Evolutionary conservation across 139 green algal genomes (phyloP), one percentile per base, ranked within the genome.

Genomic region (Limnomonas spitsbergensis): DNA sequence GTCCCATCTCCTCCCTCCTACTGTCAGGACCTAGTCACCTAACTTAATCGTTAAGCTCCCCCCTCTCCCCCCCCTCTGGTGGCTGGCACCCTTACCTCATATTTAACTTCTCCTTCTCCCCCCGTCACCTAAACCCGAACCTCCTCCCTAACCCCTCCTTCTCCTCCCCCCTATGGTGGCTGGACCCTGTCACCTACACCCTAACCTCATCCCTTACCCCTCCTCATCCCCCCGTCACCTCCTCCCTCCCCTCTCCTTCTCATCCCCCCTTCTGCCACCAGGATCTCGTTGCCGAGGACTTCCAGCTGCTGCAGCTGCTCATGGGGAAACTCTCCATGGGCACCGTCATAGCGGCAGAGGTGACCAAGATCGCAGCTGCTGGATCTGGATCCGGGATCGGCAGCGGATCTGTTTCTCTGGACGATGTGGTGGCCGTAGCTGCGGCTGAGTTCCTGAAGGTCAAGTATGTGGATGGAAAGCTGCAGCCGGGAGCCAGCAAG

Each of bases 291-390:
- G 70, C 82, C 0, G 87, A 91, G 24, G 94, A 98, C 71, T 94
- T 98, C 70, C 35, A 75, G 54, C 84, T 98, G 31, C 66, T 97
- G 75, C 83, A 91, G 73, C 27, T 87, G 47, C 68, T 87, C 20
- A 75, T 74, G 6, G 54, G 38, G 2, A 2, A 66, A 7, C 79
- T 82, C 40, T 74, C 84, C 75, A 39, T 66, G 3, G 86, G 78
- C 4, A 38, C 66, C 2, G 72, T 61, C 20, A 40, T 89, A 24
- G 69, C 66, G 3, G 53, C 35, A 35, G 31, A 9, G 31, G 9
- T 38, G 34, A 20, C 0, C 14, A 61, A 61, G 47, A 14, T 61
- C 14, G 47, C 47, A 61, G 47, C 47, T 61, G 47, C 14, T 20
- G 20, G 14, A 14, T 61, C 47, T 14, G 14, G 14, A 20, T 61